Evolutionary conservation across 768 basidiomycete genomes (phyloP).

Genomic region (Russula sp.): DNA sequence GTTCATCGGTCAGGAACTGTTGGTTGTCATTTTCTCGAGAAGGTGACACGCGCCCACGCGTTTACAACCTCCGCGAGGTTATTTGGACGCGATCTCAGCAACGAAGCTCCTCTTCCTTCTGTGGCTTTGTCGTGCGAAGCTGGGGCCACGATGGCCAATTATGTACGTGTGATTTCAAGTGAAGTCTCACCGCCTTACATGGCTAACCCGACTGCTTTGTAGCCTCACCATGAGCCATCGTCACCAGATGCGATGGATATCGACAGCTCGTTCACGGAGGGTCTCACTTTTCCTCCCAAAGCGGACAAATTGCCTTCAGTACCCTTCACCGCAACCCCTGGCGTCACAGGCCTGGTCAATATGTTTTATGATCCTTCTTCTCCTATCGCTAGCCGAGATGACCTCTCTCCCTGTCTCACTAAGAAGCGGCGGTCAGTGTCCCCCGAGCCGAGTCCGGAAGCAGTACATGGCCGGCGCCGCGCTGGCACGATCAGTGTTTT

Average conservation of each 20-base stretch:
- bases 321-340: slow-evolving; percentile 24
- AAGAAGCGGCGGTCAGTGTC: slow-evolving; percentile 32
- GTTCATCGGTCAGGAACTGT: slow-evolving; percentile 25
- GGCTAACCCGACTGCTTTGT: slow-evolving; percentile 19
- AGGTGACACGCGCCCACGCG: slow-evolving; percentile 49
- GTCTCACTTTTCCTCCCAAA: slow-evolving; percentile 26
- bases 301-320: slow-evolving; percentile 19
- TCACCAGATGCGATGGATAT: slow-evolving; percentile 68
- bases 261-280: slow-evolving; percentile 39
- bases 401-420: slow-evolving; percentile 31
- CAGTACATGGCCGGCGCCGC: slow-evolving; percentile 17
- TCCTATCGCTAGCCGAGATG: slow-evolving; percentile 26
- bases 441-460: slow-evolving; percentile 20
- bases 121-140: slow-evolving; percentile 30
- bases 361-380: slow-evolving; percentile 57
- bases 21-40: slow-evolving; percentile 27
- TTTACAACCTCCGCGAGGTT: slow-evolving; percentile 58
- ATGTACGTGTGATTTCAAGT: slow-evolving; percentile 26
- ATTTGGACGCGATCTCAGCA: slow-evolving; percentile 72
- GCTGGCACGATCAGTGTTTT: slow-evolving; percentile 22
- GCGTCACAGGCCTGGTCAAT: slow-evolving; percentile 37
- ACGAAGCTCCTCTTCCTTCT: slow-evolving; percentile 31
- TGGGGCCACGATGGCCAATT: slow-evolving; percentile 41
- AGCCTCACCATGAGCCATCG: slow-evolving; percentile 37
- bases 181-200: background rate